Base-by-base conservation (phyloP, 495 filamentous ascomycete genomes). In the Penicillium steckii region DNA sequence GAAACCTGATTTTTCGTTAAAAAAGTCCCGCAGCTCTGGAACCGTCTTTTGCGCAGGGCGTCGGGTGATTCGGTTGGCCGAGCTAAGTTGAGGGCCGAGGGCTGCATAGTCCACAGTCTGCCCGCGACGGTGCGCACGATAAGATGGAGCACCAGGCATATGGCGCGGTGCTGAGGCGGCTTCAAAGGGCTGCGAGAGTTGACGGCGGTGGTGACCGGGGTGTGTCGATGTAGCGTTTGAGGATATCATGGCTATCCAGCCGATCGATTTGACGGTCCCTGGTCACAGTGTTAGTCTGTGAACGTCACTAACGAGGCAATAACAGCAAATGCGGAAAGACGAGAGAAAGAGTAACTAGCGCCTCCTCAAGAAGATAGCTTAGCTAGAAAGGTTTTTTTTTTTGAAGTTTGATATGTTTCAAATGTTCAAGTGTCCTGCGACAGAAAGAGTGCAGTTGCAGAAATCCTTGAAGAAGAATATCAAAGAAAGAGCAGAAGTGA, bases 21-120 rank as follows among this genome's bases (percentile, higher is more conserved):
- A 66, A 37, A 44, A 66, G 50, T 66, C 63, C 44, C 63, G 63
- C 53, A 66, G 48, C 53, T 66, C 57, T 42, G 57, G 44, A 40
- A 66, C 63, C 50, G 61, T 66, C 54, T 59, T 66, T 10, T 57
- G 51, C 50, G 50, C 53, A 48, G 42, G 19, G 42, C 56, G 60
- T 52, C 55, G 60, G 44, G 54, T 58, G 25, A 58, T 18, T 48
- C 55, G 60, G 44, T 57, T 58, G 30, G 56, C 22, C 30, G 55
- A 30, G 38, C 44, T n/a, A n/a, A 48, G 22, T 41, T 70, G 72
- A 68, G 66, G 69, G 75, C 79, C 74, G 68, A 78, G 69, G 46
- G 66, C 69, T 53, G 82, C 76, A 50, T 84, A 83, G 74, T 91
- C 89, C 50, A 94, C 74, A 70, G 87, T 91, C 73, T 89, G 84